Percentiles rank a stretch among this genome's conserved stretches.
These are phyloP conservation scores for Lactarius tabidus DNA, from an alignment of 768 basidiomycete genomes.

Conservation along the genomic window DNA sequence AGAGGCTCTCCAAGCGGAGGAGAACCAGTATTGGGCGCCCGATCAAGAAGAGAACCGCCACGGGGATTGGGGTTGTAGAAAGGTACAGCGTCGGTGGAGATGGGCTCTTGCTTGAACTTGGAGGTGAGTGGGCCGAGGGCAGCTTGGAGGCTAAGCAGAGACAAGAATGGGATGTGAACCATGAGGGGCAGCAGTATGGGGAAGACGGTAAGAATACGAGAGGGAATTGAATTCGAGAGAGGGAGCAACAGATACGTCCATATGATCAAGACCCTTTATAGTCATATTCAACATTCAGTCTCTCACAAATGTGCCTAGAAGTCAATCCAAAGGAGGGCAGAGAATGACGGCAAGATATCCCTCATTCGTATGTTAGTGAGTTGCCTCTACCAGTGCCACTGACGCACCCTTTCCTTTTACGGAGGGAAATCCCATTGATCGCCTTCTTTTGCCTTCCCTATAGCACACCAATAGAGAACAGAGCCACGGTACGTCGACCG, in stretches of 20 bases:
- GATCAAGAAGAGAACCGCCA: no score
- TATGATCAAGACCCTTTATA: background rate
- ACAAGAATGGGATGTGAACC: slow-evolving; percentile 12
- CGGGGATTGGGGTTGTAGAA: no score
- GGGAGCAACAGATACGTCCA: background rate
- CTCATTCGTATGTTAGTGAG: background rate
- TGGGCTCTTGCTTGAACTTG: no score
- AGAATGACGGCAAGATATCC: background rate
- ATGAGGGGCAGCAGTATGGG: background rate
- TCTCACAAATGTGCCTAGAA: background rate
- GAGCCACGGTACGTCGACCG: no score
- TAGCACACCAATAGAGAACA: background rate
- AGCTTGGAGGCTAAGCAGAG: no score
- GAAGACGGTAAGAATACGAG: no score
- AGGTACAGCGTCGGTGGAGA: background rate
- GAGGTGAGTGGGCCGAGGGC: background rate
- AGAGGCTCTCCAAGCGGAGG: background rate
- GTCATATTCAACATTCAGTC: background rate
- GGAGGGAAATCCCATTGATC: background rate
- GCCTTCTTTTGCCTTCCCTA: background rate
- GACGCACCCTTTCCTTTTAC: background rate
- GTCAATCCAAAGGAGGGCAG: background rate
- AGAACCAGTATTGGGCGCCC: background rate
- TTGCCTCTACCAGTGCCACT: background rate
- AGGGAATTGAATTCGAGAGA: background rate